Evolutionary conservation across 208 protist genomes (phyloP).

Genomic region (Naegleria gruberi): DNA sequence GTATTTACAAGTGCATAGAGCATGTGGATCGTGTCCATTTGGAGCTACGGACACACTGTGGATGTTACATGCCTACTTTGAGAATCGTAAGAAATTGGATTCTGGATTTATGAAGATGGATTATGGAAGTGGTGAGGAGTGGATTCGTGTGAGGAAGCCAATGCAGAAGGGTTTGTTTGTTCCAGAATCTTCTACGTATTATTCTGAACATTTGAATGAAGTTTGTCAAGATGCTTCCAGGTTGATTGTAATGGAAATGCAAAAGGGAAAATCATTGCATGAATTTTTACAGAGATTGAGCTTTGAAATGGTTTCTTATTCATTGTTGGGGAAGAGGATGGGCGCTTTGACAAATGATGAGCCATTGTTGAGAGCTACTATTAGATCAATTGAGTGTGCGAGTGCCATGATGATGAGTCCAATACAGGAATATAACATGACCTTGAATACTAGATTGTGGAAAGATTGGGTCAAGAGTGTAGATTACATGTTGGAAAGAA

Average conservation of each 20-base stretch:
- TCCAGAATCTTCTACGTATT: not conserved
- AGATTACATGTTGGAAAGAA: conserved; percentile 9
- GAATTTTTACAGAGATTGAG: not conserved
- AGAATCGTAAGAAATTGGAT: not conserved
- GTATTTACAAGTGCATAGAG: not conserved
- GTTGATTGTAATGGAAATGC: not conserved
- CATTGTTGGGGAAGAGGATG: not conserved
- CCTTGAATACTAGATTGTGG: not conserved
- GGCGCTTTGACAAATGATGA: not conserved
- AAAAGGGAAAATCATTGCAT: not conserved
- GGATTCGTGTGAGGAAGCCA: not conserved
- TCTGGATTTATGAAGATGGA: not conserved
- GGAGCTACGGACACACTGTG: conserved; percentile 8
- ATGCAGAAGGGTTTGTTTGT: not conserved
- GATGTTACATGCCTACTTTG: conserved; percentile 13
- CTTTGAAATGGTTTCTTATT: conserved; percentile 10
- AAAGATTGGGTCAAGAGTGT: not conserved
- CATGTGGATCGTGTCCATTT: not conserved
- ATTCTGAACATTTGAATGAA: not conserved
- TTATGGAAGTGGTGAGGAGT: not conserved
- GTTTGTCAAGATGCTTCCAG: not conserved
- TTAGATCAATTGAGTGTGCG: conserved; percentile 15
- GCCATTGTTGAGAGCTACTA: not conserved
- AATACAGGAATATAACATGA: not conserved
- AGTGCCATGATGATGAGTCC: conserved; percentile 17